Base-by-base conservation (phyloP, 192 early-diverging fungal genomes). In the Obelidium mucronatum region DNA sequence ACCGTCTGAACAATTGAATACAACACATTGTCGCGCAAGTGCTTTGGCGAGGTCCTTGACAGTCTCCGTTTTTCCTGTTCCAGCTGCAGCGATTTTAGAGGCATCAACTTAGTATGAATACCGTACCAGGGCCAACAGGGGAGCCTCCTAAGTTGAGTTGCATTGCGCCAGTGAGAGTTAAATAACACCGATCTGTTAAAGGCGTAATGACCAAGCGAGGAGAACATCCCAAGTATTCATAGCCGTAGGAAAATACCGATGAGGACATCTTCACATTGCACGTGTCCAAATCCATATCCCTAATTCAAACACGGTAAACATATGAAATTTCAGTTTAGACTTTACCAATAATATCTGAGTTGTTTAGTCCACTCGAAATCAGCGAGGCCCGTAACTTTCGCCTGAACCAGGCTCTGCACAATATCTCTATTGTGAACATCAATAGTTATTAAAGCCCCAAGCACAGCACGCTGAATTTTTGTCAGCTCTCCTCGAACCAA, bases 331-430 rank as follows among this genome's bases (percentile, higher is more conserved):
- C 59, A 31, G 33, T 52, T 52, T n/a, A 52, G 13, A 52, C 51
- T 15, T 22, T 40, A 65, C 88, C 88, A 90, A 53, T 90, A 90
- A 64, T 90, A 90, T 39, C 88, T 73, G 66, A 83, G 79, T 73
- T 90, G 88, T 64, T 90, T 90, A 24, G 81, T 82, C 88, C 88
- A 90, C 40, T 86, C 88, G 68, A 90, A 90, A 53, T 90, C 86
- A n/a, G 81, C 81, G 0, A 80, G 62, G 30, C 84, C 78, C 2
- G 67, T 79, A 2, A 86, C 80, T 39, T 78, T 79, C 15, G 83
- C 78, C 34, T 78, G 73, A 42, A 86, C 78, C 22, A 90, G 78
- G 19, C 74, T 73, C 36, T 82, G 76, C 15, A 90, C 72, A 67
- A 90, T 90, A 64, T 90, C 88, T 37, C 88, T 83, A 72, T 87